Base-by-base conservation (phyloP, 1,139 yeast species). In the Yamadazyma aaseri region DNA sequence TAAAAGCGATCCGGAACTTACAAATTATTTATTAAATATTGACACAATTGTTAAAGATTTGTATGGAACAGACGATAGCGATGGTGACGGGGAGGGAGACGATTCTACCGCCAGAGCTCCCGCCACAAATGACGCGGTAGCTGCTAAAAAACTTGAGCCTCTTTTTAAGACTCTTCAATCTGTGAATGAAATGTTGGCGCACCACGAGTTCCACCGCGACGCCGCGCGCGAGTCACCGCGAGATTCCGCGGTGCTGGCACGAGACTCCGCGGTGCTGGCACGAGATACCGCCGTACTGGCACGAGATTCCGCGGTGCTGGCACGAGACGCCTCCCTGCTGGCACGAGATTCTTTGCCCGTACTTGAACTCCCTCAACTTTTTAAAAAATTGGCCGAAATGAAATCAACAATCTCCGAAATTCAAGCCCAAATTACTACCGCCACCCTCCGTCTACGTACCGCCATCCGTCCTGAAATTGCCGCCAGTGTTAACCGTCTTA, bases 1-100 rank as follows among this genome's bases (percentile, higher is more conserved):
- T 14, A 32, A 25, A 9, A 39, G 15, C n/a, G 50, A 45, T 31
- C 39, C 36, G 3, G 60, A 55, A 8, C 42, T 65, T 29, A 56
- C 60, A 6, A 55, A 56, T 29, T 59, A 60, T 35, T 45, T 64
- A 28, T 41, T 65, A 13, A 63, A 63, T 35, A 58, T 65, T 26
- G 73, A 66, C 41, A 49, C 55, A 5, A 53, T 61, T 9, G 39
- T 53, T n/a, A 55, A 51, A 26, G 59, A 56, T 17, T 36, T 32
- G 20, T 35, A 27, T 31, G 31, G 17, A 20, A 17, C 28, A 4
- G 41, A 29, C 3, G 26, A 18, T 4, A 13, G 23, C n/a, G 31
- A 35, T n/a, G 39, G 11, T 39, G 30, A 32, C 6, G 32, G 26
- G 6, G 32, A 34, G 13, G 27, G 36, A 34, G 30, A 38, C 31